These are phyloP conservation scores for Alisma plantagoaquatica DNA, from an alignment of 106 monocot genomes.

Conservation along the genomic window DNA sequence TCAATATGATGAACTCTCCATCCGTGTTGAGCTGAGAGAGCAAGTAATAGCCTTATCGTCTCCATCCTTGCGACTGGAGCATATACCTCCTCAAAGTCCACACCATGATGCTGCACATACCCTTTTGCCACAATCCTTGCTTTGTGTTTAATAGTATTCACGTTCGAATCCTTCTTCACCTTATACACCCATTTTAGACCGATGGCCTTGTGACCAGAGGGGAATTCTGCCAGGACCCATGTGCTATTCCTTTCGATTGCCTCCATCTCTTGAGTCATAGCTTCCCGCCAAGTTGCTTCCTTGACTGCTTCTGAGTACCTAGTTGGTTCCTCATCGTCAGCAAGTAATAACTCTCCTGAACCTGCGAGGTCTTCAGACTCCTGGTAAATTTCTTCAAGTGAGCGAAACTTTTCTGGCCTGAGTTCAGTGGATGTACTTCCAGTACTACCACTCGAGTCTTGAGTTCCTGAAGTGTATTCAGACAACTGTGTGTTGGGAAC, in stretches of 20 bases:
- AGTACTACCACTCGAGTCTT: too few relatives aligned
- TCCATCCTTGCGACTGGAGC: conserved; percentile 2
- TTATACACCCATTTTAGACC: neutral
- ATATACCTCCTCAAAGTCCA: conserved; percentile 3
- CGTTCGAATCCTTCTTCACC: neutral
- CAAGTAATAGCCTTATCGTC: neutral
- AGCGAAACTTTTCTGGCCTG: too few relatives aligned
- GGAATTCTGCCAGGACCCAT: neutral
- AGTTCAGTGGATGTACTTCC: too few relatives aligned
- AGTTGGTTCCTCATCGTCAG: neutral
- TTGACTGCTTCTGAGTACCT: neutral
- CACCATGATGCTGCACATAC: neutral
- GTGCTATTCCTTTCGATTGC: neutral
- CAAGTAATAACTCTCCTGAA: neutral
- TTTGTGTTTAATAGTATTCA: neutral
- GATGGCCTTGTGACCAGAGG: neutral
- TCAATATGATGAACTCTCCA: conserved; percentile 1
- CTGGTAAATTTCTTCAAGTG: too few relatives aligned
- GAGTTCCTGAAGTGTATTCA: too few relatives aligned
- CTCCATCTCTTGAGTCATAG: neutral
- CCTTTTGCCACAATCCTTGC: conserved; percentile 4
- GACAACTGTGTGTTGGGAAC: too few relatives aligned
- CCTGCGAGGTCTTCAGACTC: too few relatives aligned
- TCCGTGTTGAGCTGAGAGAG: conserved; percentile 1
- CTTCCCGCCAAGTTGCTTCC: neutral